Base-by-base conservation (phyloP, 2,329 filamentous ascomycete genomes). In the Aspergillus luchuensis region DNA sequence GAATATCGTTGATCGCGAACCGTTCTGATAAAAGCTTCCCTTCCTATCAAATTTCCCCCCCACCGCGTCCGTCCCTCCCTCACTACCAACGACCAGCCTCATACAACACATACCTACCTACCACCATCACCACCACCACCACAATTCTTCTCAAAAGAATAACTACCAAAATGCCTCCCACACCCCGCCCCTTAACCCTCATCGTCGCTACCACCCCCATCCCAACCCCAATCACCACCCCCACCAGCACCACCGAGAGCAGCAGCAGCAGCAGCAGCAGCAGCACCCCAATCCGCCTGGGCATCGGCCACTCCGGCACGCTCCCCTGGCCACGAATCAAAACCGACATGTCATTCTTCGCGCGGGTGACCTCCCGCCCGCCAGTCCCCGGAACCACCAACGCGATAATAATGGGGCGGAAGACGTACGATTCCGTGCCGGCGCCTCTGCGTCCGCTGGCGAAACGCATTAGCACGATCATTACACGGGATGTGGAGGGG, bases 351-450 rank as follows among this genome's bases (percentile, higher is more conserved):
- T 87, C 88, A 41, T 98, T 97, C 76, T 99, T 99, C 76, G 90
- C 92, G 17, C 89, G 93, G 61, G 89, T 97, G 43, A 98, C 94
- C 3, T 92, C 91, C 69, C 86, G 89, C 15, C 63, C 74, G 4
- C 71, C 74, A 0, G 60, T 61, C 3, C 57, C 69, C 0, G 66
- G 64, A 2, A 67, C 56, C 25, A 72, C 70, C 1, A 94, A 93
- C 75, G 90, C 91, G 17, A 91, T 98, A 55, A 89, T 99, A 68
- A 99, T 99, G 95, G 95, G 95, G 62, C 90, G 95, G 72, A 97
- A 96, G 78, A 99, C 95, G 0, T 99, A 94, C 89, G 92, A 96
- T 56, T 92, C 88, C 65, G 94, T 99, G 62, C 94, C 95, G 2
- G 72, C 81, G 6, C 84, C 82, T 55, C 92, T 95, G 74, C 85